A percentile compares a stretch with the other conserved stretches of the same genome.
These are phyloP conservation scores for Trichoderma atrobrunneum DNA, from an alignment of 2,329 filamentous ascomycete genomes.

Conservation along the genomic window DNA sequence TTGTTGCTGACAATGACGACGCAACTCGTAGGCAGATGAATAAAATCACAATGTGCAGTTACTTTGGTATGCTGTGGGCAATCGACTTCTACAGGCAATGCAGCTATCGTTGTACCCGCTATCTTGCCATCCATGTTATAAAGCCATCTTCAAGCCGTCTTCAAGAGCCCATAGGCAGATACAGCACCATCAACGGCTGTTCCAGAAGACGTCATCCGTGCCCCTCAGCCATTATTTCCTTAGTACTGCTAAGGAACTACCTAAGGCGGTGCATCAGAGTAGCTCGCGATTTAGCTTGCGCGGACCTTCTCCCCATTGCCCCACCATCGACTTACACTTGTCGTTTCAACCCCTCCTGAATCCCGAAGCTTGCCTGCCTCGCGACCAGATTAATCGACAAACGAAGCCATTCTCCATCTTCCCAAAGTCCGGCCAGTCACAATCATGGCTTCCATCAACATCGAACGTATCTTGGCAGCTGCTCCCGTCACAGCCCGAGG, in stretches of 20 bases:
- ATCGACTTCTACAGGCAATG: not conserved
- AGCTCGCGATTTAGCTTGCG: constrained; percentile 2
- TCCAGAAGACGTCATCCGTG: not conserved
- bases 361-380: not conserved
- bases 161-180: not conserved
- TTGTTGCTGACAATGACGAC: not conserved
- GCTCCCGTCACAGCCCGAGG: constrained; percentile 80
- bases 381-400: not conserved
- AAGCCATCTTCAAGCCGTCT: not conserved
- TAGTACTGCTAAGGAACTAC: not conserved
- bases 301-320: not conserved
- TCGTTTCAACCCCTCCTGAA: constrained; percentile 17
- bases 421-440: not conserved
- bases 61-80: not conserved
- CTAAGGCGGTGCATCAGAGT: not conserved
- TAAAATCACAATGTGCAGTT: not conserved
- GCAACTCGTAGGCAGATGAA: not conserved
- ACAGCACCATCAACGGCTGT: not conserved
- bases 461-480: constrained; percentile 76
- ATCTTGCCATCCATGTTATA: not conserved
- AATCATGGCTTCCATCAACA: constrained; percentile 48
- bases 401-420: not conserved
- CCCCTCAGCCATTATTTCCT: not conserved
- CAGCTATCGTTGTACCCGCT: too few relatives aligned
- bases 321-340: constrained; percentile 14